phyloP scores from a whole-genome alignment of 768 basidiomycete species.

The Amanita fuliginea region DNA sequence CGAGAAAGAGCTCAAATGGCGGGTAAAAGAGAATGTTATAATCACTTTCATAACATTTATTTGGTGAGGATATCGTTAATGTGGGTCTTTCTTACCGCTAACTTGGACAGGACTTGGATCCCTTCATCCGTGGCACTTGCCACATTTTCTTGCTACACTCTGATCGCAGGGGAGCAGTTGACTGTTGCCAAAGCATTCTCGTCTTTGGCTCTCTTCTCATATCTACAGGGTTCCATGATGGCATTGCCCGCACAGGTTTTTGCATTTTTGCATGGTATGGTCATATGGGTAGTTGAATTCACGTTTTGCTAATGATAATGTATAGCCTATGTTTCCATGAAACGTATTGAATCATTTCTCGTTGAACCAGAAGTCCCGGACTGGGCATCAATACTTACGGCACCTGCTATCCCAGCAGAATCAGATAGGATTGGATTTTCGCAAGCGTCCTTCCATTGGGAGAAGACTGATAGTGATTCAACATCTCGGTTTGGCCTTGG shows the following conservation, averaged over 20 bases:
- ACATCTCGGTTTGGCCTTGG: constrained; percentile 41
- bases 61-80: constrained; percentile 28
- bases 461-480: constrained; percentile 19
- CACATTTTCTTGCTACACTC: constrained; percentile 57
- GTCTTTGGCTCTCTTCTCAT: constrained; percentile 63
- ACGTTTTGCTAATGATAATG: constrained; percentile 6
- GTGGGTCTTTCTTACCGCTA: neutral
- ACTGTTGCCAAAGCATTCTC: constrained; percentile 80
- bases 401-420: constrained; percentile 8
- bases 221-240: constrained; percentile 60
- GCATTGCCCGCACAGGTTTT: constrained; percentile 53
- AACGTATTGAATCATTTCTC: constrained; percentile 67
- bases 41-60: constrained; percentile 58
- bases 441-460: constrained; percentile 49
- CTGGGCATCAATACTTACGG: constrained; percentile 62
- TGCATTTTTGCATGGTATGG: constrained; percentile 48
- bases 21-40: constrained; percentile 51
- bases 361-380: constrained; percentile 66
- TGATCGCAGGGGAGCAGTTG: constrained; percentile 50
- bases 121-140: constrained; percentile 56
- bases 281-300: neutral
- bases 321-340: constrained; percentile 66
- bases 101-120: constrained; percentile 51
- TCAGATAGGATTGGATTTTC: constrained; percentile 37
- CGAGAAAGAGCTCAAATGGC: constrained; percentile 56